Evolutionary conservation across 2,329 filamentous ascomycete species (phyloP).

Genomic region (Claviceps quebecensis): DNA sequence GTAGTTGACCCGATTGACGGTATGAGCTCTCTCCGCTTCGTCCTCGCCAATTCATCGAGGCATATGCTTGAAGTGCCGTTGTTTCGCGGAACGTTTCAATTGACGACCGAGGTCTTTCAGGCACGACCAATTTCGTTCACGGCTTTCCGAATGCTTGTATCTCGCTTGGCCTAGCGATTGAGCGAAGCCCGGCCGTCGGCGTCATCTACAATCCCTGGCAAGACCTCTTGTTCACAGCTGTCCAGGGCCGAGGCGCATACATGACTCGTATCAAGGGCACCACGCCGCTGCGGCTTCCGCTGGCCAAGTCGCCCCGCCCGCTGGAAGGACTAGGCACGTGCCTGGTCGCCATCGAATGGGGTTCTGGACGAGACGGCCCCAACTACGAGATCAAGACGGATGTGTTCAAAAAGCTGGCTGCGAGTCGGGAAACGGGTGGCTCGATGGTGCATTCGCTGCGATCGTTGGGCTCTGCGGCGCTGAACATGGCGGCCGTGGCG

Average conservation of each 20-base stretch:
- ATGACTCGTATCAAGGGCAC: constrained; percentile 30
- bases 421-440: constrained; percentile 46
- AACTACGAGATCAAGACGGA: constrained; percentile 58
- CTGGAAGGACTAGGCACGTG: constrained; percentile 46
- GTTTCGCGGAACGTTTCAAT: too few species aligned
- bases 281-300: constrained; percentile 24
- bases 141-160: constrained; percentile 62
- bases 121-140: constrained; percentile 68
- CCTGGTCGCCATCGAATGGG: constrained; percentile 63
- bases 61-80: too few species aligned
- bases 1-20: constrained; percentile 74
- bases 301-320: constrained; percentile 34
- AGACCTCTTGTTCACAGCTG: constrained; percentile 52
- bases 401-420: constrained; percentile 49
- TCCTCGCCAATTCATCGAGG: neutral
- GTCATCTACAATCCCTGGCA: constrained; percentile 73
- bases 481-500: constrained; percentile 62
- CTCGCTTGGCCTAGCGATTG: constrained; percentile 57
- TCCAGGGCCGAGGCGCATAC: constrained; percentile 54
- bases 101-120: constrained; percentile 5
- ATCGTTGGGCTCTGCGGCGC: constrained; percentile 56
- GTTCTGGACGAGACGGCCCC: constrained; percentile 48
- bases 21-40: neutral
- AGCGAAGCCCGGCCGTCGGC: constrained; percentile 49
- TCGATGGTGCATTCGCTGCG: constrained; percentile 65